Percentiles rank a stretch among this genome's conserved stretches.
Evolutionary conservation across 2,329 filamentous ascomycete genomes (phyloP).

Genomic region (Cladosporium sp.): DNA sequence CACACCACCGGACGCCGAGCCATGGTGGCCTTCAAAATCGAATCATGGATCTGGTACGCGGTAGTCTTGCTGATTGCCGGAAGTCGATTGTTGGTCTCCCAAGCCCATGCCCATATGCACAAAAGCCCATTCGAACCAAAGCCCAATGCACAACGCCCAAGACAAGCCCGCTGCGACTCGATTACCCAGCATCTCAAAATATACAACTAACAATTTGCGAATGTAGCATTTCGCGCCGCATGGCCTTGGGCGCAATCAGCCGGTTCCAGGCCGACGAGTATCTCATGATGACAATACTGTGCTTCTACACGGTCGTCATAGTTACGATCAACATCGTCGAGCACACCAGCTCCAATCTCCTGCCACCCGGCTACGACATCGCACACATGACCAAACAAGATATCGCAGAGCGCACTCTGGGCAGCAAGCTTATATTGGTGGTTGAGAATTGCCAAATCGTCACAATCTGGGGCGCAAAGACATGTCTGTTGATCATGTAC

Average conservation of each 20-base stretch:
- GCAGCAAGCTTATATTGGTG: constrained; percentile 42
- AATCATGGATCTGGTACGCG: constrained; percentile 51
- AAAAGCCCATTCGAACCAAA: background rate
- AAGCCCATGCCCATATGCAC: constrained; percentile 1
- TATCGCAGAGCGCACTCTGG: constrained; percentile 32
- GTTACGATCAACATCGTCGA: constrained; percentile 48
- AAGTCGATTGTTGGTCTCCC: constrained; percentile 43
- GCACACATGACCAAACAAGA: constrained; percentile 35
- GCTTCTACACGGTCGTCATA: constrained; percentile 52
- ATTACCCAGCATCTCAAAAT: background rate
- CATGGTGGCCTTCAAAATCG: constrained; percentile 41
- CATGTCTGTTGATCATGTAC: constrained; percentile 42
- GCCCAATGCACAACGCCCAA: background rate
- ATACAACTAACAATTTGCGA: constrained; percentile 8
- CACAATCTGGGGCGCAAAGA: constrained; percentile 42
- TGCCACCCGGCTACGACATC: constrained; percentile 50
- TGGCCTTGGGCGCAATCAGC: constrained; percentile 49
- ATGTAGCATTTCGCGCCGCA: constrained; percentile 44
- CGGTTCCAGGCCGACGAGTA: constrained; percentile 59
- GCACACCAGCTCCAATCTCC: constrained; percentile 44
- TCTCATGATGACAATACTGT: constrained; percentile 55
- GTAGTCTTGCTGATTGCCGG: constrained; percentile 43
- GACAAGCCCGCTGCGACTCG: constrained; percentile 5
- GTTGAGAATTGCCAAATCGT: constrained; percentile 42
- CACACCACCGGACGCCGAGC: constrained; percentile 10